A percentile compares a stretch with the other conserved stretches of the same genome.
These are phyloP conservation scores for Teratosphaeria epicoccoides DNA, from an alignment of 2,329 filamentous ascomycete species.

Conservation along the genomic window DNA sequence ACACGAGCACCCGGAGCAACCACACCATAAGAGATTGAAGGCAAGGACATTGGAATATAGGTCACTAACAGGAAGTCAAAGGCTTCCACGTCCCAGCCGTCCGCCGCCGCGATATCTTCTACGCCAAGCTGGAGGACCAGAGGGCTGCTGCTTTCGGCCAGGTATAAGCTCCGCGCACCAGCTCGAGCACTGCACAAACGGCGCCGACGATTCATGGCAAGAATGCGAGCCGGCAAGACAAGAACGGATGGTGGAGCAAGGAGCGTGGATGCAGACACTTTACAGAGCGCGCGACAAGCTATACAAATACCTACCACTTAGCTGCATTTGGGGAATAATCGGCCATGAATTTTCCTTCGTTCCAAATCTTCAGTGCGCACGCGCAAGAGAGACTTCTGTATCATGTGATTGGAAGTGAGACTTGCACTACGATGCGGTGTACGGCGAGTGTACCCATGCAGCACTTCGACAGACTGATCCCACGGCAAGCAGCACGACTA, in stretches of 20 bases:
- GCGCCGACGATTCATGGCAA: neutral
- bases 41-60: neutral
- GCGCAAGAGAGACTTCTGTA: neutral
- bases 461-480: neutral
- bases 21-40: neutral
- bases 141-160: conserved; percentile 40
- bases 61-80: conserved; percentile 20
- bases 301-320: conserved; percentile 7
- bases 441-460: no score
- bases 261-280: neutral
- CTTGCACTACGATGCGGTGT: no score
- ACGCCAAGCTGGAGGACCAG: conserved; percentile 53
- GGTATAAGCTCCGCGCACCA: conserved; percentile 7
- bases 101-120: conserved; percentile 52
- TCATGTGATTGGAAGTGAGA: neutral
- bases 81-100: conserved; percentile 56
- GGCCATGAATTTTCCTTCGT: neutral
- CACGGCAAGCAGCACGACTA: neutral
- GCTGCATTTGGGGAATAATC: neutral
- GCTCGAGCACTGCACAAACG: neutral
- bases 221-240: neutral
- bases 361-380: neutral
- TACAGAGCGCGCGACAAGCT: neutral
- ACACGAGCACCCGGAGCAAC: neutral
- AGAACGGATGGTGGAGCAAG: neutral